These are phyloP conservation scores for Diplodia intermedia DNA, from an alignment of 2,329 filamentous ascomycete genomes.

Conservation along the genomic window DNA sequence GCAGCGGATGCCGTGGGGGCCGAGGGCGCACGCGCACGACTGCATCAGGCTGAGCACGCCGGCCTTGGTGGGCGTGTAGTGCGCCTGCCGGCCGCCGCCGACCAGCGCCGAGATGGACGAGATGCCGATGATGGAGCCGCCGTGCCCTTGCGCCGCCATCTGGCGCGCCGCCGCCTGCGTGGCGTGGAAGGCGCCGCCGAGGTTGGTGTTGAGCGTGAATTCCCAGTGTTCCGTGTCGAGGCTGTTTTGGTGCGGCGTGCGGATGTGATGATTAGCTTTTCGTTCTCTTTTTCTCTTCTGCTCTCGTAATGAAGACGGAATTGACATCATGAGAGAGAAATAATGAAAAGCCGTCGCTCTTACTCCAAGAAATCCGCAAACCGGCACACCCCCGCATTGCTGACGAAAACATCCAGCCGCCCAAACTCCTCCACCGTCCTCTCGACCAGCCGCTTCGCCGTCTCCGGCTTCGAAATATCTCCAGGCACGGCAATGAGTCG, in stretches of 20 bases:
- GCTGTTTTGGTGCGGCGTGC: constrained; percentile 43
- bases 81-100: constrained; percentile 78
- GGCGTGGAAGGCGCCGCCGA: constrained; percentile 87
- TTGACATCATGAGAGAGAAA: too few species aligned
- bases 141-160: constrained; percentile 71
- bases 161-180: constrained; percentile 84
- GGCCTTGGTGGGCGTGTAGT: constrained; percentile 90
- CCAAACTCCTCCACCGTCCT: constrained; percentile 68
- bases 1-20: constrained; percentile 76
- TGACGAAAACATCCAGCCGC: constrained; percentile 72
- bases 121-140: constrained; percentile 81
- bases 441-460: constrained; percentile 71
- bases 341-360: neutral
- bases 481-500: constrained; percentile 71
- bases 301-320: neutral
- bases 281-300: too few species aligned
- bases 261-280: neutral
- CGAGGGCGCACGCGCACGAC: constrained; percentile 78
- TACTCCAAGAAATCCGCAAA: constrained; percentile 85
- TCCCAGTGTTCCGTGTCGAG: constrained; percentile 74
- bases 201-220: constrained; percentile 77
- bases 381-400: constrained; percentile 86
- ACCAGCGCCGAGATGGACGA: constrained; percentile 77
- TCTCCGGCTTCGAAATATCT: constrained; percentile 77
- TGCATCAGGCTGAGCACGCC: constrained; percentile 84